Percentiles rank a stretch among this genome's conserved stretches.
Conservation (phyloP, 305 asterid genomes). For the Plantago coronopus region DNA sequence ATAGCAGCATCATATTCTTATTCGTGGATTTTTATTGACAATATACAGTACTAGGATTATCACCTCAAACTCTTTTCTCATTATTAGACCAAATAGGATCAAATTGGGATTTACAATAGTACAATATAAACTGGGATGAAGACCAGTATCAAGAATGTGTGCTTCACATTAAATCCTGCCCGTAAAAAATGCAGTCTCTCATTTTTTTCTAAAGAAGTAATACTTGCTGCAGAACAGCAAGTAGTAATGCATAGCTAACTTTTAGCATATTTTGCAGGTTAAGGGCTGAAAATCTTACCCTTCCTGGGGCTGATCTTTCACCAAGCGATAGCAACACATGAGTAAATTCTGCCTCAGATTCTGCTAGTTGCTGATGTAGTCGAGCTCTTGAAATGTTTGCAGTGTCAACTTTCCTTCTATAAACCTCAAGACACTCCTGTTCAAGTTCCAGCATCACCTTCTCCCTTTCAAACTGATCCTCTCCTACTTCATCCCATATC, state of each 20-base stretch:
- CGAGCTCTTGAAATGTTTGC: slow-evolving; percentile 87
- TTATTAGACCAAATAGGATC: too few species aligned
- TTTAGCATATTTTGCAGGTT: not conserved
- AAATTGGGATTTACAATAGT: too few species aligned
- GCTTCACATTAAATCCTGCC: too few species aligned
- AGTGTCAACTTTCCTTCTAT: slow-evolving; percentile 82
- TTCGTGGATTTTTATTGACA: not conserved
- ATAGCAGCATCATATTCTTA: not conserved
- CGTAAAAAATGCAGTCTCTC: too few species aligned
- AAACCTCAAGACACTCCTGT: slow-evolving; percentile 89
- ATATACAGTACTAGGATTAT: too few species aligned
- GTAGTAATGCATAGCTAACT: not conserved
- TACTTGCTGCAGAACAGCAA: not conserved
- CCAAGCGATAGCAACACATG: slow-evolving; percentile 87
- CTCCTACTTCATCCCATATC: slow-evolving; percentile 98
- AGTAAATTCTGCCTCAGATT: slow-evolving; percentile 88
- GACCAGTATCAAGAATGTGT: too few species aligned
- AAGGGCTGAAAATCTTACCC: slow-evolving; percentile 45
- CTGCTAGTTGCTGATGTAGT: slow-evolving; percentile 87
- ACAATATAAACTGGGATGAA: too few species aligned
- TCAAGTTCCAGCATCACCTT: slow-evolving; percentile 73
- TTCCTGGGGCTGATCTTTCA: slow-evolving; percentile 85
- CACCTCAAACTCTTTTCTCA: too few species aligned
- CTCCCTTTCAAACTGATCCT: slow-evolving; percentile 67
- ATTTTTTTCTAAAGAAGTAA: too few species aligned